Conservation (phyloP, 441 rosid genomes). For the Mallotus japonicus region DNA sequence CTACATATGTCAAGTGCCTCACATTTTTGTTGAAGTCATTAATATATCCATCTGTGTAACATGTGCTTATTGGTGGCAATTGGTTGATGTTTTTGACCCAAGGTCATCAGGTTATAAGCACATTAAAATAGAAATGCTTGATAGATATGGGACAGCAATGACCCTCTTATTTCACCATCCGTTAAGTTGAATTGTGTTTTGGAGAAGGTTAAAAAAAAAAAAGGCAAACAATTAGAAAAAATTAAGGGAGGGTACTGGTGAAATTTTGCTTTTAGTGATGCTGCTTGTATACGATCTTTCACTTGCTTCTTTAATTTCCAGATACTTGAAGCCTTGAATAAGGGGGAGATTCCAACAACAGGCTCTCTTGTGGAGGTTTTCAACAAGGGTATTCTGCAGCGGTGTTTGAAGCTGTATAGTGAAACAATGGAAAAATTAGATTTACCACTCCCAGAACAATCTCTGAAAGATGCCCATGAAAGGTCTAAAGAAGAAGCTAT, state of each 20-base stretch:
- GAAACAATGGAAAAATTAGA: slow-evolving; percentile 57
- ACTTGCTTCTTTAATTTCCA: slow-evolving; percentile 36
- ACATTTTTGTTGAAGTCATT: no score
- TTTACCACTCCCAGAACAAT: slow-evolving; percentile 66
- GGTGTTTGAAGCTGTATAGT: slow-evolving; percentile 75
- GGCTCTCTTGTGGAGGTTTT: slow-evolving; percentile 98
- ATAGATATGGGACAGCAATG: background rate
- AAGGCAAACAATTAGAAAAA: background rate
- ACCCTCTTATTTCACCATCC: background rate
- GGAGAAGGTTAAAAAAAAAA: background rate
- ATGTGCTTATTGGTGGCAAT: slow-evolving; percentile 4
- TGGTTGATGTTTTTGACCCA: background rate
- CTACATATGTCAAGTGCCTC: background rate
- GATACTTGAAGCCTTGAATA: slow-evolving; percentile 96
- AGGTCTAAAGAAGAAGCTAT: slow-evolving; percentile 53
- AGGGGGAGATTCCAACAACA: slow-evolving; percentile 99
- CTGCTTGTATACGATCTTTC: slow-evolving; percentile 16
- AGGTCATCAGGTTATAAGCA: background rate
- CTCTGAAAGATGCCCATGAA: slow-evolving; percentile 66
- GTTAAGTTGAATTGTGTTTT: background rate
- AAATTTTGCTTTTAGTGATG: slow-evolving; percentile 9
- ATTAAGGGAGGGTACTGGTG: background rate
- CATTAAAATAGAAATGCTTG: background rate
- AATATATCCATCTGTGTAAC: background rate
- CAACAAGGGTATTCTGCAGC: slow-evolving; percentile 86